Conservation (phyloP, 1,139 yeast species). For the Yarrowia galli region DNA sequence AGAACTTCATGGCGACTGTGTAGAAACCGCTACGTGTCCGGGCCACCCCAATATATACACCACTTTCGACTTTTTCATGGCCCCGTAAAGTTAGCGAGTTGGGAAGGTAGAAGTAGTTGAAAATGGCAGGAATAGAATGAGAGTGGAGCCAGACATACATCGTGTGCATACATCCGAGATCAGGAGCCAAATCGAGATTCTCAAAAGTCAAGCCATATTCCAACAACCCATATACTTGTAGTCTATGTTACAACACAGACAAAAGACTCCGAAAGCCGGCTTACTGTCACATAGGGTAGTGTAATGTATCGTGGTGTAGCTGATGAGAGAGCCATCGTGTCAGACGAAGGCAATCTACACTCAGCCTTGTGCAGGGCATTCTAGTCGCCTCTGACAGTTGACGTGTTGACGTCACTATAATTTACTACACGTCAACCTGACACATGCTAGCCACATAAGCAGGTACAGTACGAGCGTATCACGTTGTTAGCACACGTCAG, state of each 20-base stretch:
- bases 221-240: background rate
- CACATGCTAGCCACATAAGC: slow-evolving; percentile 10
- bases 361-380: no score
- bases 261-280: background rate
- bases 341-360: no score
- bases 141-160: background rate
- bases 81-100: background rate
- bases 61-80: background rate
- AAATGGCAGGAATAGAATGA: slow-evolving; percentile 13
- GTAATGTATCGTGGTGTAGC: background rate
- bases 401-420: background rate
- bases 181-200: background rate
- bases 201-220: background rate
- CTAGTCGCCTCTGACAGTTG: background rate
- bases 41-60: slow-evolving; percentile 1
- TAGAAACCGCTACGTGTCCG: slow-evolving; percentile 8
- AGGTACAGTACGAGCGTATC: slow-evolving; percentile 8
- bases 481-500: background rate
- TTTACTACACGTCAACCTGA: no score
- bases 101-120: slow-evolving; percentile 10
- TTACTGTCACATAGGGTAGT: background rate
- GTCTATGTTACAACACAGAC: background rate
- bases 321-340: no score
- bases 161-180: background rate
- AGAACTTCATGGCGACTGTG: slow-evolving; percentile 33